These are phyloP conservation scores for Verticillium nubilum DNA, from an alignment of 2,329 filamentous ascomycete species.

Conservation along the genomic window DNA sequence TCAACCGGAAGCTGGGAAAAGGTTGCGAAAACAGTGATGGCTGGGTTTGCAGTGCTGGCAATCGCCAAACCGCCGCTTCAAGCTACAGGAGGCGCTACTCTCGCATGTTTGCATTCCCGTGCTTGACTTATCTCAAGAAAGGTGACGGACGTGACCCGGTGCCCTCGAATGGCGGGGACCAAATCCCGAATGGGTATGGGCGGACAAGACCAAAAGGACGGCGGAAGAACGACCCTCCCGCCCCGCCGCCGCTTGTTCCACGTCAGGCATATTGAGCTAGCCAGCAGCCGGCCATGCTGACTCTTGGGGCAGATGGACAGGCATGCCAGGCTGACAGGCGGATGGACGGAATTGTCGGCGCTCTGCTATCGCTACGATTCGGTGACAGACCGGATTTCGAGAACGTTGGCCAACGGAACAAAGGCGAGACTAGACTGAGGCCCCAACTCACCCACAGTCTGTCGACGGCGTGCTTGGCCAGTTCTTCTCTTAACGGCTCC, in stretches of 20 bases:
- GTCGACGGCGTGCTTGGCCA: background rate
- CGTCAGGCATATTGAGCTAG: background rate
- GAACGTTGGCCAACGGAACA: background rate
- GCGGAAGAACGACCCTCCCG: background rate
- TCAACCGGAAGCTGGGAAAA: background rate
- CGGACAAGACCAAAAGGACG: background rate
- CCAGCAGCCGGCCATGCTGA: background rate
- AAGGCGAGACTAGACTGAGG: background rate
- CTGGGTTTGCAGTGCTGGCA: background rate
- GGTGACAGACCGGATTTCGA: background rate
- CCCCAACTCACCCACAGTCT: background rate
- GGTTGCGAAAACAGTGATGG: background rate
- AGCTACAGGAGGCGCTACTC: background rate
- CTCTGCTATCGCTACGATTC: background rate
- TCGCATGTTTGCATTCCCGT: background rate
- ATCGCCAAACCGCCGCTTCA: background rate
- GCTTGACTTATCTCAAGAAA: background rate
- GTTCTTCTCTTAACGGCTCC: background rate
- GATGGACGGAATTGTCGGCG: background rate
- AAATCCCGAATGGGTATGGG: background rate
- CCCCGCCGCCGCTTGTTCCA: background rate
- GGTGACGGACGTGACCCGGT: background rate
- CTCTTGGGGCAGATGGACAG: background rate
- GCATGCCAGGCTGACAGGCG: background rate
- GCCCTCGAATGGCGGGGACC: background rate